Percentiles rank a stretch among this genome's conserved stretches.
Conservation (phyloP, 768 basidiomycete species). For the Saitozyma podzolica region DNA sequence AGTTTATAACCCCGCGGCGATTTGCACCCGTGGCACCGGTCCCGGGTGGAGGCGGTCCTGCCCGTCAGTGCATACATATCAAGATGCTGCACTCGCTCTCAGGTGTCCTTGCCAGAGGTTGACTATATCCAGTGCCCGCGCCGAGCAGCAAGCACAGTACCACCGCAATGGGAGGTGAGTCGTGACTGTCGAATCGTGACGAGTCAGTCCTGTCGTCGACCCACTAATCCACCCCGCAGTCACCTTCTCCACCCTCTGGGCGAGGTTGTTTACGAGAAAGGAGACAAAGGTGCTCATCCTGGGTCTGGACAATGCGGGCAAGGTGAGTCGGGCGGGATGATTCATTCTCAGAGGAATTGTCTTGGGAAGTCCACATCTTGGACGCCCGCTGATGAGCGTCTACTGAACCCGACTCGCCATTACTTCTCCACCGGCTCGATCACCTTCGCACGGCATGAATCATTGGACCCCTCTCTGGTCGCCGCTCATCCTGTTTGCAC, state of each 20-base stretch:
- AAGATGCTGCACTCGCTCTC: not conserved
- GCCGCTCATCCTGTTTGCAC: not conserved
- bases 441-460: too few relatives aligned
- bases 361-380: too few relatives aligned
- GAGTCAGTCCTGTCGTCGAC: not conserved
- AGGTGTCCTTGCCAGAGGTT: not conserved
- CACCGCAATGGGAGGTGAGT: constrained; percentile 27
- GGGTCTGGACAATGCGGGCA: constrained; percentile 53
- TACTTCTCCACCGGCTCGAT: too few relatives aligned
- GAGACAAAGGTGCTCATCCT: constrained; percentile 53
- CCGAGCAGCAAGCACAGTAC: constrained; percentile 3
- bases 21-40: constrained; percentile 3
- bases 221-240: constrained; percentile 20
- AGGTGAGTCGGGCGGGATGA: constrained; percentile 25
- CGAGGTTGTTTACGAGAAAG: constrained; percentile 43
- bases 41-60: not conserved
- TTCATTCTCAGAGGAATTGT: not conserved
- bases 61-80: not conserved
- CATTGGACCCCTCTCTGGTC: not conserved
- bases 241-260: constrained; percentile 49
- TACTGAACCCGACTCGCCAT: too few relatives aligned
- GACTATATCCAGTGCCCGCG: too few relatives aligned
- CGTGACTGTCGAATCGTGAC: not conserved
- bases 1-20: not conserved
- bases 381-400: too few relatives aligned